These are phyloP conservation scores for Calonectria fujianensis DNA, from an alignment of 2,329 filamentous ascomycete species.

Conservation along the genomic window DNA sequence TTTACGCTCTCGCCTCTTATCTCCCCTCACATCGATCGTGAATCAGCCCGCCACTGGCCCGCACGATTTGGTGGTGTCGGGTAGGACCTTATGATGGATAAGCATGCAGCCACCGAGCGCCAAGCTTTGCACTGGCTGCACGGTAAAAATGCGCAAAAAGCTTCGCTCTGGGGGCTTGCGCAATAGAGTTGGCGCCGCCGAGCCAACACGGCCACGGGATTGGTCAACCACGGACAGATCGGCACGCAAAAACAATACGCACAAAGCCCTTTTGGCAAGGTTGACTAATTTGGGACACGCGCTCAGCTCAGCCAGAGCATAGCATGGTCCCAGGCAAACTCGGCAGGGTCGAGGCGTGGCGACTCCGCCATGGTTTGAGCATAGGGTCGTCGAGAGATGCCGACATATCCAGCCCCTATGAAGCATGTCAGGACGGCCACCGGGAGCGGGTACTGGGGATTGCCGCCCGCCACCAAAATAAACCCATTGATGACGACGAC, in stretches of 20 bases:
- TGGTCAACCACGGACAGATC: conserved; percentile 53
- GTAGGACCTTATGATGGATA: conserved; percentile 49
- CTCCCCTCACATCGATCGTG: conserved; percentile 28
- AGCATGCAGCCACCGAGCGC: conserved; percentile 55
- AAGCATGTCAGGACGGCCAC: conserved; percentile 13
- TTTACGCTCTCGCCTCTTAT: conserved; percentile 14
- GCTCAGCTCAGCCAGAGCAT: conserved; percentile 37
- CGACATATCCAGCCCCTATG: conserved; percentile 50
- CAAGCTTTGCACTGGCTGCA: conserved; percentile 56
- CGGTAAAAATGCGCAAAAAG: conserved; percentile 54
- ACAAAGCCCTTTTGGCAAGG: conserved; percentile 24
- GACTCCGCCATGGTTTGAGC: conserved; percentile 20
- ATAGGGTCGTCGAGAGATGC: conserved; percentile 47
- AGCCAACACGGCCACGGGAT: conserved; percentile 42
- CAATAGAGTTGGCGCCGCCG: conserved; percentile 50
- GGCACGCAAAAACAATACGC: conserved; percentile 44
- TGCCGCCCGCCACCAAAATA: conserved; percentile 33
- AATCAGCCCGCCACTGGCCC: conserved; percentile 21
- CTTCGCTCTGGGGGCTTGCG: conserved; percentile 46
- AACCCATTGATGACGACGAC: conserved; percentile 48
- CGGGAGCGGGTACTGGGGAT: conserved; percentile 16
- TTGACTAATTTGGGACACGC: conserved; percentile 31
- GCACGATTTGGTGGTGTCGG: conserved; percentile 37
- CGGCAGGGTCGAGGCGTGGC: conserved; percentile 30
- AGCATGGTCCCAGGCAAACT: conserved; percentile 26